Evolutionary conservation across 768 basidiomycete genomes (phyloP).

Genomic region (Podaxis pistillaris): DNA sequence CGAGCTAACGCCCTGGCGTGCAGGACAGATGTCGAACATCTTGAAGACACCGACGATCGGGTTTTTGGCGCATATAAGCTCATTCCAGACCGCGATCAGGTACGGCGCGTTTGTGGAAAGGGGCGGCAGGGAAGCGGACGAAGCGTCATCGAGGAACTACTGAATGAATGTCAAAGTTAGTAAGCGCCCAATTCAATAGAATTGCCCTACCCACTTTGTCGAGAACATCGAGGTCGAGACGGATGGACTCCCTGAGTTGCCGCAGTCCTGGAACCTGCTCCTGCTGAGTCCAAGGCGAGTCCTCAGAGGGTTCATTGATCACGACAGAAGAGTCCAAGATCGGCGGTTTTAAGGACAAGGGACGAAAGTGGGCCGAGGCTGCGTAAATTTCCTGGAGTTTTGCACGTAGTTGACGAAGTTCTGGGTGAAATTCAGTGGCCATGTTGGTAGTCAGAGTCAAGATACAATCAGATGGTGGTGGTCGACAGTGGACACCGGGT

Average conservation of each 20-base stretch:
- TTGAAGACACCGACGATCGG: slow-evolving; percentile 62
- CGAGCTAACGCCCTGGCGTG: background rate
- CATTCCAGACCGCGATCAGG: slow-evolving; percentile 79
- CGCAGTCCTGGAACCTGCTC: slow-evolving; percentile 44
- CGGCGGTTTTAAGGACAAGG: slow-evolving; percentile 35
- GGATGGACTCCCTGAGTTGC: slow-evolving; percentile 44
- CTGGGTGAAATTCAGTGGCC: slow-evolving; percentile 24
- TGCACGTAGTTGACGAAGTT: slow-evolving; percentile 28
- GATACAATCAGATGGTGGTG: background rate
- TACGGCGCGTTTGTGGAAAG: slow-evolving; percentile 80
- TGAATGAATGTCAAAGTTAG: slow-evolving; percentile 26
- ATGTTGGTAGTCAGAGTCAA: background rate
- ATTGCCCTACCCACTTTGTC: slow-evolving; percentile 36
- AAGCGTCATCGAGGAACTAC: slow-evolving; percentile 62
- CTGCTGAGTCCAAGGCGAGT: slow-evolving; percentile 41
- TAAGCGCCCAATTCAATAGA: slow-evolving; percentile 4
- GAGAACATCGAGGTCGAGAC: slow-evolving; percentile 42
- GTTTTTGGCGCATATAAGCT: slow-evolving; percentile 58
- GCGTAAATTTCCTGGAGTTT: slow-evolving; percentile 33
- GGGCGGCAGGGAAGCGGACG: slow-evolving; percentile 42
- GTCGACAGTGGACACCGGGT: background rate
- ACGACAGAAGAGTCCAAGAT: slow-evolving; percentile 46
- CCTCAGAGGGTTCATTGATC: slow-evolving; percentile 30
- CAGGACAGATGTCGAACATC: slow-evolving; percentile 35
- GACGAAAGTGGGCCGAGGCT: slow-evolving; percentile 37